Conservation (phyloP, 495 filamentous ascomycete genomes). For the Penicillium pancosmium region DNA sequence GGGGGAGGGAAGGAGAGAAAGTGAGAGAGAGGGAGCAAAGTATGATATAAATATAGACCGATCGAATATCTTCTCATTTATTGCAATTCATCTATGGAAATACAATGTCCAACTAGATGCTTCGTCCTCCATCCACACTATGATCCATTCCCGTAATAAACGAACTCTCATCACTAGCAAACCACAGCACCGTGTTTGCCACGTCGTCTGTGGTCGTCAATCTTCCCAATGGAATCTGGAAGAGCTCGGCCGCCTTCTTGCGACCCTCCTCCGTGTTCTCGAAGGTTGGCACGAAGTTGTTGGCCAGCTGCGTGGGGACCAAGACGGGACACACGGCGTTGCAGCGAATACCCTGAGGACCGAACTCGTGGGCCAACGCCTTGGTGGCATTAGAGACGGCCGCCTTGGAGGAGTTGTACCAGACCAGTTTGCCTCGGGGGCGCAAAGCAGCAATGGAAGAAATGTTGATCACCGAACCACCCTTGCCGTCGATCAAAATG, state of each 20-base stretch:
- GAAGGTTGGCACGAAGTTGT: no score
- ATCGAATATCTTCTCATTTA: no score
- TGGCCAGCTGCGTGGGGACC: constrained; percentile 6
- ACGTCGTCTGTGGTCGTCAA: constrained; percentile 59
- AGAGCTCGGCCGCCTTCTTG: constrained; percentile 54
- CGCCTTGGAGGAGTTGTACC: background rate
- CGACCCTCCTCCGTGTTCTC: constrained; percentile 40
- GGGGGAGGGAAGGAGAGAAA: no score
- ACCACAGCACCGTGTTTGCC: constrained; percentile 60
- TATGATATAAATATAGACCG: no score
- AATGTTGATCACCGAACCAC: background rate
- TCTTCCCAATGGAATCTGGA: constrained; percentile 65
- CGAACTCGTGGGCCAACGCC: constrained; percentile 65
- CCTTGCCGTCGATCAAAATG: background rate
- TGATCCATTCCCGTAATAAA: constrained; percentile 57
- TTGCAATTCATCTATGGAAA: no score
- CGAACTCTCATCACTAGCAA: constrained; percentile 62
- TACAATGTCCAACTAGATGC: no score
- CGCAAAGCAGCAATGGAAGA: background rate
- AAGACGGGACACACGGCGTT: constrained; percentile 63
- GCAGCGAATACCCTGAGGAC: constrained; percentile 59
- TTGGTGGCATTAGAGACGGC: constrained; percentile 45
- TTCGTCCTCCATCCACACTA: constrained; percentile 18
- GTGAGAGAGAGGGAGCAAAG: no score
- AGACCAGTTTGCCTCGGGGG: background rate